Base-by-base conservation (phyloP, 345 rosid species). In the Bruguiera sexangula region DNA sequence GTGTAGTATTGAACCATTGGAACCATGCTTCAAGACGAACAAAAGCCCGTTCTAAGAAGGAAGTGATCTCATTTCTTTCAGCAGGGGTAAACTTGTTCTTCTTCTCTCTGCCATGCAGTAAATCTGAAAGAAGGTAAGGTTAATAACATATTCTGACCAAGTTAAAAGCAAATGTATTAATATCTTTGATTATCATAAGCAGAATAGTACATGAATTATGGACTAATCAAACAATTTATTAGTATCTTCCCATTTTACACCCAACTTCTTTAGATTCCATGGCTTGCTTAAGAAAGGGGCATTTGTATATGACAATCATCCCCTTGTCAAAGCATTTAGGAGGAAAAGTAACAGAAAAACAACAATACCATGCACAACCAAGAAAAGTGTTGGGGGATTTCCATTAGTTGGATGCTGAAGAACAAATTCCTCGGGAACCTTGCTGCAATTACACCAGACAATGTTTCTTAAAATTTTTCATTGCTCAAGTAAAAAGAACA, bases 11-110 rank as follows among this genome's bases (percentile, higher is more conserved):
- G 79, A 86, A 91, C 98, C 97, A 94, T 46, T 87, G 84, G 77
- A 84, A 89, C 96, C 98, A 91, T 70, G 90, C 93, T 70, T 91
- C 96, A 71, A 94, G 82, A 18, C 97, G 87, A 72, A 83, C 82
- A 80, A 78, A 83, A 61, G 97, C 98, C 56, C 78, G 78, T 31
- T 79, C 83, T 22, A 94, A 80, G 80, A 94, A 94, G 68, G 89
- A 76, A 72, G 84, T 80, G 62, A 94, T 86, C 72, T 85, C 86
- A 61, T 67, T 67, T 62, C 81, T 85, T 72, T 89, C 96, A 46
- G 70, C 60, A 65, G 73, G 77, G 51, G 82, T 76, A 63, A 94
- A 94, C 77, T 79, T 84, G 70, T 81, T 79, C 57, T 78, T 79
- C 57, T 78, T 70, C 77, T 86, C 74, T 51, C 91, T 63, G 67